Evolutionary conservation across 768 basidiomycete species (phyloP).

Genomic region (Gymnopilus dilepis): DNA sequence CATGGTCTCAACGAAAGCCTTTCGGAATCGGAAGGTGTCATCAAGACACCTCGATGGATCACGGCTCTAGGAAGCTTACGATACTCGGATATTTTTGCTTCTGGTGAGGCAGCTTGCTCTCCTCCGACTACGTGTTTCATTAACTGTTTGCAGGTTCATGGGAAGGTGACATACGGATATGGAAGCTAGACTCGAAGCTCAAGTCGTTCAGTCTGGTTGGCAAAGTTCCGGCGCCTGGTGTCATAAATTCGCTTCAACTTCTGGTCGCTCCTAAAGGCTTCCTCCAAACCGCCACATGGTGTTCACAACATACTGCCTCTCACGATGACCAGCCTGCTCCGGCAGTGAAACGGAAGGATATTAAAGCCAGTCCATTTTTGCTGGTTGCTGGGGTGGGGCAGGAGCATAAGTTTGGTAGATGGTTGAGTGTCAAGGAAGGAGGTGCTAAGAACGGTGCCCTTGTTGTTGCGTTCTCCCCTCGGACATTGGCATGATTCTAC

Average conservation of each 20-base stretch:
- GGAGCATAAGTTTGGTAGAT: slow-evolving; percentile 89
- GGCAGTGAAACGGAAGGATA: slow-evolving; percentile 17
- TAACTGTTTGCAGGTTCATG: slow-evolving; percentile 75
- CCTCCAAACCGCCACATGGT: slow-evolving; percentile 45
- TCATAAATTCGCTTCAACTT: slow-evolving; percentile 91
- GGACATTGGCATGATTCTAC: slow-evolving; percentile 26
- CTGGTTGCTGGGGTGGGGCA: slow-evolving; percentile 84
- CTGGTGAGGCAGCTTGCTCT: slow-evolving; percentile 56
- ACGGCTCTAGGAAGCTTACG: slow-evolving; percentile 81
- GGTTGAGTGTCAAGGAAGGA: slow-evolving; percentile 74
- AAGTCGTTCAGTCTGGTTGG: slow-evolving; percentile 76
- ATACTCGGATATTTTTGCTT: slow-evolving; percentile 91
- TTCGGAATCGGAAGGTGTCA: slow-evolving; percentile 75
- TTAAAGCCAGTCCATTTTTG: slow-evolving; percentile 44
- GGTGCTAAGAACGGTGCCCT: slow-evolving; percentile 77
- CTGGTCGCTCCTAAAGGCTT: slow-evolving; percentile 57
- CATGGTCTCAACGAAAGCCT: slow-evolving; percentile 81
- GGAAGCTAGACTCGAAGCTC: slow-evolving; percentile 84
- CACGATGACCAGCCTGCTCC: background rate
- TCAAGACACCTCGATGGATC: slow-evolving; percentile 89
- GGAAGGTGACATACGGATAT: slow-evolving; percentile 89
- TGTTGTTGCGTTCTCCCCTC: slow-evolving; percentile 41
- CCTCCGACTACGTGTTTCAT: background rate
- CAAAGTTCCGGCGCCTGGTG: slow-evolving; percentile 70
- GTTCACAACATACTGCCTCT: slow-evolving; percentile 18